A percentile compares a stretch with the other conserved stretches of the same genome.
Conservation (phyloP, 306 rosid genomes). For the Citrullus mucosospermus region DNA sequence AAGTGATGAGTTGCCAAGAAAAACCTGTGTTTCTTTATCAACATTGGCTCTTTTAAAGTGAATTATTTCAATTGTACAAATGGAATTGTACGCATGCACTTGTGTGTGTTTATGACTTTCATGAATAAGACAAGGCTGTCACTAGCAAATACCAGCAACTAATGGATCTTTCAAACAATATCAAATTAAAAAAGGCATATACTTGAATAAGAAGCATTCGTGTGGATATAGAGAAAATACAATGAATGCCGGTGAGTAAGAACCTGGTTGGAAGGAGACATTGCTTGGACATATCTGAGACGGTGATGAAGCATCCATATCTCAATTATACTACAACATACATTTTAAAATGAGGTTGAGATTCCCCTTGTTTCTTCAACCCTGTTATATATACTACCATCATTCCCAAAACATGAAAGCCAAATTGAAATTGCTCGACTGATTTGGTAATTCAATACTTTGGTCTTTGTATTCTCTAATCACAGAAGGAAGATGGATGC, state of each 20-base stretch:
- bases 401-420: not conserved
- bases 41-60: not conserved
- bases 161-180: not conserved
- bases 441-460: not conserved
- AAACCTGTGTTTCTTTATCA: not conserved
- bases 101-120: not conserved
- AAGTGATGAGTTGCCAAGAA: not conserved
- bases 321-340: slow-evolving; percentile 2
- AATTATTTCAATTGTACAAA: not conserved
- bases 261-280: slow-evolving; percentile 10
- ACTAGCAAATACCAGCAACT: not conserved
- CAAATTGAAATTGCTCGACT: not conserved
- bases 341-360: slow-evolving; percentile 7
- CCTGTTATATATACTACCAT: not conserved
- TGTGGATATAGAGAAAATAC: not conserved
- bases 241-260: slow-evolving; percentile 1
- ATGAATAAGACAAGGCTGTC: not conserved
- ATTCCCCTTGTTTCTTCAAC: slow-evolving; percentile 17
- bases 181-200: not conserved
- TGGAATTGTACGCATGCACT: not conserved
- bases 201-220: not conserved
- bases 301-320: slow-evolving; percentile 18
- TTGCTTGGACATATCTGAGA: not conserved
- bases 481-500: slow-evolving; percentile 5
- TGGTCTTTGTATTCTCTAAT: not conserved